These are phyloP conservation scores for Metarhizium robertsii DNA, from an alignment of 2,329 filamentous ascomycete genomes.

Conservation along the genomic window DNA sequence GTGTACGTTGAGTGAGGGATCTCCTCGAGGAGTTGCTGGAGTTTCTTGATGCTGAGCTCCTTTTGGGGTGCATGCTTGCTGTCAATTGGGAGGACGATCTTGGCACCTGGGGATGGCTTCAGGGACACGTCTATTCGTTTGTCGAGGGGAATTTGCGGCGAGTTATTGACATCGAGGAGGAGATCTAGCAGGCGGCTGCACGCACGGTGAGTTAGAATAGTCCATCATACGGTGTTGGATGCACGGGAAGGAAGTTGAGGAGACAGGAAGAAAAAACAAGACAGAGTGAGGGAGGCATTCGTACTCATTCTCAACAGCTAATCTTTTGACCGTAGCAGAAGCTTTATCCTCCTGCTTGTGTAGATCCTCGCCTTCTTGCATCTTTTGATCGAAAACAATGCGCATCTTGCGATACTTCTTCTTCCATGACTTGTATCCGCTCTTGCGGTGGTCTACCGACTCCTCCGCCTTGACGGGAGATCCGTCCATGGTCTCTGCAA, in stretches of 20 bases:
- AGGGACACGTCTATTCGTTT: slow-evolving; percentile 64
- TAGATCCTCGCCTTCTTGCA: slow-evolving; percentile 72
- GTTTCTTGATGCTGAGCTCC: slow-evolving; percentile 34
- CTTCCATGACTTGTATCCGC: slow-evolving; percentile 62
- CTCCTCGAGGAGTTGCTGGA: slow-evolving; percentile 39
- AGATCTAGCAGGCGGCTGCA: slow-evolving; percentile 77
- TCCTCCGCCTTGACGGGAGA: slow-evolving; percentile 33
- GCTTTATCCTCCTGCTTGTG: slow-evolving; percentile 77
- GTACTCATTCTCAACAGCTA: slow-evolving; percentile 90
- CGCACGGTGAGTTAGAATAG: slow-evolving; percentile 3
- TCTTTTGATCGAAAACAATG: slow-evolving; percentile 65
- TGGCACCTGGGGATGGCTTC: slow-evolving; percentile 31
- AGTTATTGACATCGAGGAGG: slow-evolving; percentile 82
- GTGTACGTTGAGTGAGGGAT: slow-evolving; percentile 42
- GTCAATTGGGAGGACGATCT: slow-evolving; percentile 23
- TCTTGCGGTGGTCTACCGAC: slow-evolving; percentile 30
- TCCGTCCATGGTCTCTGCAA: slow-evolving; percentile 18
- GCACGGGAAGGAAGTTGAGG: slow-evolving; percentile 1
- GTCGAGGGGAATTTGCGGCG: slow-evolving; percentile 63
- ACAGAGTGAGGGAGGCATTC: slow-evolving; percentile 17
- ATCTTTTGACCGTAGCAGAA: slow-evolving; percentile 67
- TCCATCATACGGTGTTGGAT: not conserved
- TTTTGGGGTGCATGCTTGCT: slow-evolving; percentile 28
- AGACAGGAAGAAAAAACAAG: not conserved
- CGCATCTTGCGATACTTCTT: slow-evolving; percentile 96